phyloP scores from a whole-genome alignment of 108 stramenopile genomes.

The Cyclotella choctawhatcheeana region DNA sequence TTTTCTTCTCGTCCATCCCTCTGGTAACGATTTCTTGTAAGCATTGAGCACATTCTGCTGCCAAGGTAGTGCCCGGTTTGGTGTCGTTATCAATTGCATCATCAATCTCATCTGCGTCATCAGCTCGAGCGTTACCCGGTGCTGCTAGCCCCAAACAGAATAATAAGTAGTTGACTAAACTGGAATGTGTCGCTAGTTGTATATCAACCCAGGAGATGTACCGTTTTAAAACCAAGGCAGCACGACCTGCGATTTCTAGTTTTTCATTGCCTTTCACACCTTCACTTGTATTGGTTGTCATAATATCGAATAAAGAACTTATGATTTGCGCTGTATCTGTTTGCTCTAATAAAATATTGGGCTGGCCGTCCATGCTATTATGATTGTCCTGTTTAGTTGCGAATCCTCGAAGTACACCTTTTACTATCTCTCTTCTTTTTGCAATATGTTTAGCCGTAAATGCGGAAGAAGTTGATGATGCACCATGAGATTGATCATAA shows the following conservation, averaged over 20 bases:
- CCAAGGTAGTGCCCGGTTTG: constrained; percentile 38
- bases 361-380: neutral
- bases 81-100: constrained; percentile 23
- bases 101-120: neutral
- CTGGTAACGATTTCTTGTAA: constrained; percentile 61
- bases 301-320: constrained; percentile 28
- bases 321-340: constrained; percentile 54
- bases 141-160: constrained; percentile 21
- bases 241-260: constrained; percentile 32
- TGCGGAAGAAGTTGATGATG: constrained; percentile 4
- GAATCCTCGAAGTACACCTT: constrained; percentile 31
- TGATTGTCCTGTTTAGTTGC: constrained; percentile 1
- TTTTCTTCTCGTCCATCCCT: constrained; percentile 69
- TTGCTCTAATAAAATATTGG: constrained; percentile 31
- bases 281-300: constrained; percentile 12
- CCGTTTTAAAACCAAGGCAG: constrained; percentile 49
- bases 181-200: constrained; percentile 30
- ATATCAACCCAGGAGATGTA: constrained; percentile 68
- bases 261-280: neutral
- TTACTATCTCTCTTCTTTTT: constrained; percentile 24
- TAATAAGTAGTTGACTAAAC: constrained; percentile 2
- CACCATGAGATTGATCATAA: neutral
- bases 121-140: neutral
- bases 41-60: constrained; percentile 54
- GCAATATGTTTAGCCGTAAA: neutral